Percentiles rank a stretch among this genome's conserved stretches.
These are phyloP conservation scores for Talaromyces trachyspermus DNA, from an alignment of 495 filamentous ascomycete genomes.

Conservation along the genomic window DNA sequence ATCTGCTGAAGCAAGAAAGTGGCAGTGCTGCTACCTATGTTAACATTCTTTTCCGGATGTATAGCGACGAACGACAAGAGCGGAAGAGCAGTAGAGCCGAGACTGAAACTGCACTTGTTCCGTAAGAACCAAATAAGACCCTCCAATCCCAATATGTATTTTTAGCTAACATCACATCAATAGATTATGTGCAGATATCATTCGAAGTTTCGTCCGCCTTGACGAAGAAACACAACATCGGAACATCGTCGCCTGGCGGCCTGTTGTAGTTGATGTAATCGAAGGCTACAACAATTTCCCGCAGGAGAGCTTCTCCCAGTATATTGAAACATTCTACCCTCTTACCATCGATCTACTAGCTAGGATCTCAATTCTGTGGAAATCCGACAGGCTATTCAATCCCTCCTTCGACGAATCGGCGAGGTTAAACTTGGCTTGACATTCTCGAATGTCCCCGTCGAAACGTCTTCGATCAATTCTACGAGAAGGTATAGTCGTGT, in stretches of 20 bases:
- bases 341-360: conserved; percentile 74
- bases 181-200: conserved; percentile 83
- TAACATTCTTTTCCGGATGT: conserved; percentile 92
- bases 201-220: conserved; percentile 69
- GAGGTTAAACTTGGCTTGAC: conserved; percentile 69
- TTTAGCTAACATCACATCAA: conserved; percentile 10
- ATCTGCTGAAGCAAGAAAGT: conserved; percentile 95
- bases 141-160: neutral
- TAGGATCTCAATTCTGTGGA: conserved; percentile 66
- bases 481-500: conserved; percentile 20
- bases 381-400: conserved; percentile 67
- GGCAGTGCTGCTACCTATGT: conserved; percentile 91
- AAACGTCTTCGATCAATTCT: conserved; percentile 15
- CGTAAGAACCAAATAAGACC: conserved; percentile 41
- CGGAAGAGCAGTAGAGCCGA: conserved; percentile 67
- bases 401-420: conserved; percentile 69
- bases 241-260: conserved; percentile 93
- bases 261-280: conserved; percentile 95
- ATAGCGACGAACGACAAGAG: conserved; percentile 79
- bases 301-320: conserved; percentile 68
- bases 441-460: conserved; percentile 20
- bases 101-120: conserved; percentile 86
- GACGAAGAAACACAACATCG: conserved; percentile 93
- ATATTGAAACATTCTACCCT: conserved; percentile 79
- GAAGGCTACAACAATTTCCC: conserved; percentile 90